A percentile compares a stretch with the other conserved stretches of the same genome.
Conservation (phyloP, 352 stramenopile species). For the Phytophthora palmivora region DNA sequence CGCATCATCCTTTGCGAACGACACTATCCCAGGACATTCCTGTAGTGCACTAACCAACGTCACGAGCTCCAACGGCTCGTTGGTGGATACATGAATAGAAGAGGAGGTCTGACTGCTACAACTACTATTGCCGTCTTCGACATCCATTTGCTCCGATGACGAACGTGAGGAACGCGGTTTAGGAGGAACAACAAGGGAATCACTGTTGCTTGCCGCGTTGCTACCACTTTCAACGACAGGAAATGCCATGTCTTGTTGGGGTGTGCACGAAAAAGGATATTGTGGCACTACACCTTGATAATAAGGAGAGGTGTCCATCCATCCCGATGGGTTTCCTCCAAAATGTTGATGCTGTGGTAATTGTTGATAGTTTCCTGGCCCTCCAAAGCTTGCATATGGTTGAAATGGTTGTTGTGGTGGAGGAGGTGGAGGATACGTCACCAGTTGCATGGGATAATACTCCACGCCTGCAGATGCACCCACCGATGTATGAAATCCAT, state of each 20-base stretch:
- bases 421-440: constrained; percentile 34
- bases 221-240: constrained; percentile 23
- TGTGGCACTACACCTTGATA: constrained; percentile 31
- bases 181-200: constrained; percentile 12
- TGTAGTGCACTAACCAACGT: constrained; percentile 55
- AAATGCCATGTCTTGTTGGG: constrained; percentile 32
- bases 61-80: constrained; percentile 54
- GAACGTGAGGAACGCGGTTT: constrained; percentile 22
- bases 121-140: constrained; percentile 33
- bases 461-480: constrained; percentile 22
- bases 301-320: constrained; percentile 37
- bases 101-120: constrained; percentile 28
- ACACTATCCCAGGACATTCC: constrained; percentile 56
- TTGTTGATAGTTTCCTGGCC: constrained; percentile 28
- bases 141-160: constrained; percentile 32
- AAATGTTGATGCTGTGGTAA: constrained; percentile 32
- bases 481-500: constrained; percentile 22
- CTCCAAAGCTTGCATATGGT: constrained; percentile 28
- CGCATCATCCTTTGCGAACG: constrained; percentile 54
- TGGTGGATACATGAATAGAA: constrained; percentile 61
- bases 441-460: constrained; percentile 41
- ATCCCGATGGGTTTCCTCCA: constrained; percentile 25
- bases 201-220: not conserved
- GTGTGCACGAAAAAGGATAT: constrained; percentile 36
- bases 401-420: constrained; percentile 35